Percentiles rank a stretch among this genome's conserved stretches.
phyloP scores from a whole-genome alignment of 2,329 filamentous ascomycete genomes.

The Penicillium sp. region DNA sequence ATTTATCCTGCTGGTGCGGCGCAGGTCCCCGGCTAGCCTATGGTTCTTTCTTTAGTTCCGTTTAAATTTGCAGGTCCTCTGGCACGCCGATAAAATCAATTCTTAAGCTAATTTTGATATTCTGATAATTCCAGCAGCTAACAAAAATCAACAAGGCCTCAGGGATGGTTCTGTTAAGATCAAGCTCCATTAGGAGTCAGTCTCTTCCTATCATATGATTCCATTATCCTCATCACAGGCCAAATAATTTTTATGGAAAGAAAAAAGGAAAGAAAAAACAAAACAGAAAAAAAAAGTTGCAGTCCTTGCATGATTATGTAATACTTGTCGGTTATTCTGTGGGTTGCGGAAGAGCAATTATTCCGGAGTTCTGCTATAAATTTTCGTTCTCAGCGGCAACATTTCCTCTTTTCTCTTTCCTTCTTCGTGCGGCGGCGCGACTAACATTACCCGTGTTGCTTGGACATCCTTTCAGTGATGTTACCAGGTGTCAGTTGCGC shows the following conservation, averaged over 20 bases:
- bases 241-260: conserved; percentile 22
- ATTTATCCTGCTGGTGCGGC: not conserved
- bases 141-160: conserved; percentile 30
- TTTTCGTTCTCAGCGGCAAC: conserved; percentile 2
- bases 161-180: conserved; percentile 45
- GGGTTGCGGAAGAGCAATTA: conserved; percentile 11
- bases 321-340: not conserved
- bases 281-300: conserved; percentile 11
- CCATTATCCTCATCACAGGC: conserved; percentile 48
- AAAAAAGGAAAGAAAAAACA: conserved; percentile 20
- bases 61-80: not conserved
- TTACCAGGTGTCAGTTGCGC: conserved; percentile 74
- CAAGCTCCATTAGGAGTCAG: conserved; percentile 43
- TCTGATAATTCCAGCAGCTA: not conserved
- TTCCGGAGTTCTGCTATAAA: conserved; percentile 26
- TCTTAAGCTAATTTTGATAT: not conserved
- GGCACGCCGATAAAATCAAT: not conserved
- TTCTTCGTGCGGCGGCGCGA: conserved; percentile 80
- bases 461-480: conserved; percentile 58
- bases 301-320: conserved; percentile 17
- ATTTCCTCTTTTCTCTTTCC: conserved; percentile 51
- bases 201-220: conserved; percentile 51
- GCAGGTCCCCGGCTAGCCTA: not conserved
- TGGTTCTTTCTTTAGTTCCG: not conserved
- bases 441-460: conserved; percentile 76